Percentiles rank a stretch among this genome's conserved stretches.
These are phyloP conservation scores for Warburgia ugandensis DNA, from an alignment of 164 flowering plant species.

Conservation along the genomic window DNA sequence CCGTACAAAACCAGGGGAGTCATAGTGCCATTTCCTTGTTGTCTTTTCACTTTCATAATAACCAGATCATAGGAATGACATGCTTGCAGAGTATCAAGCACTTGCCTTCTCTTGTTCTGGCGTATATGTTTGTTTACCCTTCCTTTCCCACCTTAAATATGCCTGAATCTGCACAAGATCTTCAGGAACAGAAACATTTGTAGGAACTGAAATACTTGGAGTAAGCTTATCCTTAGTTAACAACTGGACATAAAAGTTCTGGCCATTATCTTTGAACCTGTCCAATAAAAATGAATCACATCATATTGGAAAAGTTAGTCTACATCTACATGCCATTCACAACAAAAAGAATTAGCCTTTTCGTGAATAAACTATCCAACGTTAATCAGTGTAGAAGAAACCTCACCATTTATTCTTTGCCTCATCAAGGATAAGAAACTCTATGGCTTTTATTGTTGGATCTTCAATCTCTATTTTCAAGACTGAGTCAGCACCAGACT, in stretches of 20 bases:
- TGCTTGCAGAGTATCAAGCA: slow-evolving; percentile 2
- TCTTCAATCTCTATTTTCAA: slow-evolving; percentile 76
- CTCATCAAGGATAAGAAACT: slow-evolving; percentile 82
- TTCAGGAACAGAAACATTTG: slow-evolving; percentile 69
- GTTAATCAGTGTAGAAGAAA: background rate
- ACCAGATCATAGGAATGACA: background rate
- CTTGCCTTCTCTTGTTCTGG: slow-evolving; percentile 93
- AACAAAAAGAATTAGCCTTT: background rate
- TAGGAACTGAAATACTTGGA: slow-evolving; percentile 47
- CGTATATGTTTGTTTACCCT: slow-evolving; percentile 80
- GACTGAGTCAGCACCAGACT: slow-evolving; percentile 64
- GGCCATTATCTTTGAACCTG: slow-evolving; percentile 81
- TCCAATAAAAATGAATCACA: slow-evolving; percentile 4
- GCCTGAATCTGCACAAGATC: slow-evolving; percentile 96
- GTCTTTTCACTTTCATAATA: background rate
- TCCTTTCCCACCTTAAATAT: slow-evolving; percentile 93
- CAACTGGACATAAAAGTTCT: slow-evolving; percentile 54
- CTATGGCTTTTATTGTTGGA: slow-evolving; percentile 67
- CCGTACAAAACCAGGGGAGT: background rate
- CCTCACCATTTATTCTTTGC: slow-evolving; percentile 59
- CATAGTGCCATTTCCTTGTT: background rate
- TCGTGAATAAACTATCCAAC: slow-evolving; percentile 33
- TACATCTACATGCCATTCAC: too few species aligned
- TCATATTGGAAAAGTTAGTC: background rate
- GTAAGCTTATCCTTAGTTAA: slow-evolving; percentile 22